These are phyloP conservation scores for Pogostemon cablin DNA, from an alignment of 257 asterid species.

Conservation along the genomic window DNA sequence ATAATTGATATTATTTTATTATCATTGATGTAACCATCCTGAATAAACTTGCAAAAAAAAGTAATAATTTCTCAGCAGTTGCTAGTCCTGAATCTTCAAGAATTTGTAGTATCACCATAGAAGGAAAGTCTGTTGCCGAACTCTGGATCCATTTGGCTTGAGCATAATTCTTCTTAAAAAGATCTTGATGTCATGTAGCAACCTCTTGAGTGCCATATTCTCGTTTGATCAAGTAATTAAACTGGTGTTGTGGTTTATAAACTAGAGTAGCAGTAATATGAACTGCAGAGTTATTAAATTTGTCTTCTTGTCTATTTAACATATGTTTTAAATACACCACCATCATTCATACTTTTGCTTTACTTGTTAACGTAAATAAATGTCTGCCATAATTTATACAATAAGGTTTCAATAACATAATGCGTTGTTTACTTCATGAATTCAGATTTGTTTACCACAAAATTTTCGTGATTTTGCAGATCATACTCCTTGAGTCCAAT, in stretches of 20 bases:
- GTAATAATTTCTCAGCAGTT: not conserved
- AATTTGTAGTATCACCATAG: not conserved
- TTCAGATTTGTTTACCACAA: slow-evolving; percentile 26
- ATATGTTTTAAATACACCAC: not conserved
- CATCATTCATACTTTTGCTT: not conserved
- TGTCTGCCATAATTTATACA: not conserved
- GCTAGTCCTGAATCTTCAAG: slow-evolving; percentile 17
- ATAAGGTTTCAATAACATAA: not conserved
- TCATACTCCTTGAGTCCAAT: slow-evolving; percentile 78
- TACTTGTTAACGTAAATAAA: not conserved
- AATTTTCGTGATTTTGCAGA: slow-evolving; percentile 55
- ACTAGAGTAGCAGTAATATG: not conserved
- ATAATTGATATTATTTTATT: not conserved
- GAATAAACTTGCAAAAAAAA: not conserved
- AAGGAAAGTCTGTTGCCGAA: not conserved
- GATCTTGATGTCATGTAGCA: not conserved
- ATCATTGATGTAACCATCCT: not conserved
- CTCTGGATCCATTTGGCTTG: slow-evolving; percentile 1
- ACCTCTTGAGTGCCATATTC: not conserved
- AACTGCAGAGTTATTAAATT: not conserved
- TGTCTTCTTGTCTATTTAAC: not conserved
- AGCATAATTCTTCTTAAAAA: not conserved
- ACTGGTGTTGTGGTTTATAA: slow-evolving; percentile 11
- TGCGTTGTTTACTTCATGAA: slow-evolving; percentile 18
- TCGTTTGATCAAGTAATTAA: not conserved